Conservation (phyloP, 106 monocot species). For the Amphibolis antarctica region DNA sequence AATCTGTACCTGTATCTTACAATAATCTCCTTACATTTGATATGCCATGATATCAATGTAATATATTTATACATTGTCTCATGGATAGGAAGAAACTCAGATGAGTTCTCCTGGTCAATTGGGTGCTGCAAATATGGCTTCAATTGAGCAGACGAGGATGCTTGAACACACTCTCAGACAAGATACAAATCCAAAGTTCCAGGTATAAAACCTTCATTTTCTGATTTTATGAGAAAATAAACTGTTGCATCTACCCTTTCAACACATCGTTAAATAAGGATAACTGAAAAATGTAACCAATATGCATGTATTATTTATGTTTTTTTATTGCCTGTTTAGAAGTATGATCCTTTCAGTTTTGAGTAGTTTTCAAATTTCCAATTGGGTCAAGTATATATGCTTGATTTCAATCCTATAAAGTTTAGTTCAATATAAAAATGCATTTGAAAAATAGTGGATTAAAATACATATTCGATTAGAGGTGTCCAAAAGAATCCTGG, state of each 20-base stretch:
- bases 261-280: too few relatives aligned
- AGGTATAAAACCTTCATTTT: constrained; percentile 29
- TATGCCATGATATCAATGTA: too few relatives aligned
- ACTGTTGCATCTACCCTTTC: not conserved
- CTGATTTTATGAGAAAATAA: not conserved
- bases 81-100: constrained; percentile 58
- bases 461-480: too few relatives aligned
- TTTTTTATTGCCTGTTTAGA: not conserved
- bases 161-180: constrained; percentile 87
- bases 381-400: not conserved
- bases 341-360: too few relatives aligned
- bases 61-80: not conserved
- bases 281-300: too few relatives aligned
- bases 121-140: constrained; percentile 36
- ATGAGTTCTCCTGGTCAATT: constrained; percentile 45
- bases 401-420: too few relatives aligned
- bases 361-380: too few relatives aligned
- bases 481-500: too few relatives aligned
- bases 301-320: not conserved
- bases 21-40: too few relatives aligned
- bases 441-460: too few relatives aligned
- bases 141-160: constrained; percentile 89
- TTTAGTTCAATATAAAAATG: too few relatives aligned
- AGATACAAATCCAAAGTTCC: constrained; percentile 89
- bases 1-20: too few relatives aligned